A percentile compares a stretch with the other conserved stretches of the same genome.
Conservation (phyloP, 2,329 filamentous ascomycete species). For the Talaromyces sp. region DNA sequence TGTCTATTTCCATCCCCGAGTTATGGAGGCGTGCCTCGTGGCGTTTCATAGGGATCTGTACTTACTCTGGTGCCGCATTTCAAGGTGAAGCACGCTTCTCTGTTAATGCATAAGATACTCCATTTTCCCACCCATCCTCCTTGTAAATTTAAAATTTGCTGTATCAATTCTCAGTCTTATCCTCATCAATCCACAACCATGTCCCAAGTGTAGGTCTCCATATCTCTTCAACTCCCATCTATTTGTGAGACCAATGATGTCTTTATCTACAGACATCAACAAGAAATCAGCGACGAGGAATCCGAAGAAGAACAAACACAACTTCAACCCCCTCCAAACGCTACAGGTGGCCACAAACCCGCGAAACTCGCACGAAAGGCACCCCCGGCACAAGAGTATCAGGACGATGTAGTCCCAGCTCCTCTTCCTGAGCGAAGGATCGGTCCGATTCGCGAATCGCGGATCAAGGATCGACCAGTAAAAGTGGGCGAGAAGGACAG, state of each 20-base stretch:
- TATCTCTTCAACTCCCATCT: neutral
- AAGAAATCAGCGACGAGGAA: neutral
- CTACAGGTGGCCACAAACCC: conserved; percentile 4
- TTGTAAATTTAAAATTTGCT: conserved; percentile 1
- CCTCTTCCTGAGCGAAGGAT: neutral
- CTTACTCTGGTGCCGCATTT: neutral
- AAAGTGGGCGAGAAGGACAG: conserved; percentile 5
- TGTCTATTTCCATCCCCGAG: neutral
- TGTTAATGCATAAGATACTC: neutral
- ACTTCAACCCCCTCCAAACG: conserved; percentile 3
- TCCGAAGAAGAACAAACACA: neutral
- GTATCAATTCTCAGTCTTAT: conserved; percentile 1
- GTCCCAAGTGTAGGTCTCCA: neutral
- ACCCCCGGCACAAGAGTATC: conserved; percentile 4
- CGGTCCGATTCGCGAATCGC: neutral
- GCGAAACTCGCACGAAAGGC: neutral
- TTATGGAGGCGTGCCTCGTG: neutral
- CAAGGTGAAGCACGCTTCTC: neutral
- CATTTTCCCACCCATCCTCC: neutral
- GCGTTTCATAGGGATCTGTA: neutral
- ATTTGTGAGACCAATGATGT: neutral
- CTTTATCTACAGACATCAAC: neutral
- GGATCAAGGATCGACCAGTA: conserved; percentile 1
- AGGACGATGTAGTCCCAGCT: neutral
- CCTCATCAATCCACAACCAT: neutral